phyloP scores from a whole-genome alignment of 495 filamentous ascomycete species.

The Symbiotaphrina buchneri region DNA sequence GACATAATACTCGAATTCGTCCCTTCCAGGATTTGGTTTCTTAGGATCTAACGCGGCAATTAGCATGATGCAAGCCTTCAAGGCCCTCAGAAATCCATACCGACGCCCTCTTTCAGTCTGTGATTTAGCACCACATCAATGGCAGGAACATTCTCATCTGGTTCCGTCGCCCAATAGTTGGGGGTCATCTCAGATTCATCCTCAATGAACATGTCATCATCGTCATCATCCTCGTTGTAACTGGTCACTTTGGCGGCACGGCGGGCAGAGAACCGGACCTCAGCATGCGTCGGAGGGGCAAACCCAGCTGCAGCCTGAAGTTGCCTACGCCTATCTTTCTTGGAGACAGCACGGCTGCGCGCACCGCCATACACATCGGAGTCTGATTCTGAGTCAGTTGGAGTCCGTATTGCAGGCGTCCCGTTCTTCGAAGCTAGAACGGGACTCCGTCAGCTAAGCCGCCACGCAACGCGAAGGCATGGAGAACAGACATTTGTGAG shows the following conservation, averaged over 20 bases:
- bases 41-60: not conserved
- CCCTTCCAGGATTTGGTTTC: constrained; percentile 16
- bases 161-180: constrained; percentile 36
- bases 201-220: constrained; percentile 50
- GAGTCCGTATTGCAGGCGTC: constrained; percentile 31
- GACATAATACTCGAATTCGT: constrained; percentile 74
- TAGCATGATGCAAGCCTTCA: not conserved
- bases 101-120: constrained; percentile 43
- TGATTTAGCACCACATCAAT: constrained; percentile 85
- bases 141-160: constrained; percentile 46
- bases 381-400: constrained; percentile 34
- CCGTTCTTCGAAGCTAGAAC: constrained; percentile 39
- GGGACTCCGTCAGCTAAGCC: constrained; percentile 17
- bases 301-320: constrained; percentile 33
- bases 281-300: constrained; percentile 31
- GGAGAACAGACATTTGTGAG: constrained; percentile 13
- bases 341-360: constrained; percentile 36
- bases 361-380: constrained; percentile 57
- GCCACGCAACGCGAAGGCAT: not conserved
- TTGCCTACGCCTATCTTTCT: constrained; percentile 45
- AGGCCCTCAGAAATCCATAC: constrained; percentile 14
- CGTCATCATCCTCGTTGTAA: constrained; percentile 73
- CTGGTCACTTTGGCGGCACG: constrained; percentile 67
- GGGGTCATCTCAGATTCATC: constrained; percentile 44
- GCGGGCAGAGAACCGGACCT: constrained; percentile 78